Evolutionary conservation across 768 basidiomycete genomes (phyloP).

Genomic region (Pisolithus microcarpus): DNA sequence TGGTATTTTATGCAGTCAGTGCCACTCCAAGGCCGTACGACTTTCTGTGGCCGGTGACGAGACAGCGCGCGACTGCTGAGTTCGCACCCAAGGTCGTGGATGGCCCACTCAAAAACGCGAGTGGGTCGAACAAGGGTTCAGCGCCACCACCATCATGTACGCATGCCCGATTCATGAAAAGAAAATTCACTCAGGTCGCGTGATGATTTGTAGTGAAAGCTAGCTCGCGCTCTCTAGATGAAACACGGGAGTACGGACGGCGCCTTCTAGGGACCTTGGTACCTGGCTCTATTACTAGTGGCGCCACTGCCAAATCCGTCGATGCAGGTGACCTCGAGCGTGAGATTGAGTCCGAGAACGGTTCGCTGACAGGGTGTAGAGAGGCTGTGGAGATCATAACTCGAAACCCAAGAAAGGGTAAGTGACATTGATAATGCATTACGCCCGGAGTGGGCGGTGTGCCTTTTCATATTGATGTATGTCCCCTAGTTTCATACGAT

Average conservation of each 20-base stretch:
- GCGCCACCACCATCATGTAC: slow-evolving; percentile 7
- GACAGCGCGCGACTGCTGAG: slow-evolving; percentile 31
- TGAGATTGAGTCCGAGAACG: slow-evolving; percentile 38
- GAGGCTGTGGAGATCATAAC: slow-evolving; percentile 91
- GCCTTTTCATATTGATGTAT: neutral
- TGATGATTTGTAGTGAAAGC: slow-evolving; percentile 8
- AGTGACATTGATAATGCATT: slow-evolving; percentile 12
- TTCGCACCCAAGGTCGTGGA: slow-evolving; percentile 20
- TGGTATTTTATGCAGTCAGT: slow-evolving; percentile 33
- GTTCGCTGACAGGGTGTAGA: slow-evolving; percentile 48
- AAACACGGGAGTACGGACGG: slow-evolving; percentile 48
- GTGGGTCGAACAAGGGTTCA: slow-evolving; percentile 2
- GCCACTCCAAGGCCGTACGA: slow-evolving; percentile 65
- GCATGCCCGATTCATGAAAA: slow-evolving; percentile 3
- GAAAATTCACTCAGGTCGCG: neutral
- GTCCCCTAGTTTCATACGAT: slow-evolving; percentile 68
- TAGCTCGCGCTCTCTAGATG: slow-evolving; percentile 29
- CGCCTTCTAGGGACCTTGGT: slow-evolving; percentile 42
- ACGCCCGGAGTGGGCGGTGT: neutral
- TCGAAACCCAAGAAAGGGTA: slow-evolving; percentile 83
- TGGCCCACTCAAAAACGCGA: slow-evolving; percentile 4
- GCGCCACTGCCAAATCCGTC: slow-evolving; percentile 19
- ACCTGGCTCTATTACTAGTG: slow-evolving; percentile 16
- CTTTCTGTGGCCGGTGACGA: slow-evolving; percentile 69
- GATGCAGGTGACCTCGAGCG: slow-evolving; percentile 25